Evolutionary conservation across 441 rosid genomes (phyloP).

Genomic region (Brassica hybrid): DNA sequence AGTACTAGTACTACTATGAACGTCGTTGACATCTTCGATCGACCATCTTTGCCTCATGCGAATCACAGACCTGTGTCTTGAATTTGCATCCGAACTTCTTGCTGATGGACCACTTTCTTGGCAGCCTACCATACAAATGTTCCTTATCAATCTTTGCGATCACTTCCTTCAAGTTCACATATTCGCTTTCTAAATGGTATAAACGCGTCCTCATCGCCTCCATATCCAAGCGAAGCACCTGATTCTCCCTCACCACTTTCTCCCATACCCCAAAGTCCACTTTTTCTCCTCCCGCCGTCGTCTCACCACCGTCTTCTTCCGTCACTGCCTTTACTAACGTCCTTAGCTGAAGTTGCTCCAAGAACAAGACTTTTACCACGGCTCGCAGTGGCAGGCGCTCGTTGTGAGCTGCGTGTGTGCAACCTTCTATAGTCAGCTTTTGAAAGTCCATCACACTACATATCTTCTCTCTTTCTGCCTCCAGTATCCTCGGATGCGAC

Average conservation of each 20-base stretch:
- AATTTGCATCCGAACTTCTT: conserved; percentile 75
- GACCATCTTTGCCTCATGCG: conserved; percentile 59
- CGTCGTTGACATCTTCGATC: conserved; percentile 30
- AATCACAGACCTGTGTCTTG: conserved; percentile 77
- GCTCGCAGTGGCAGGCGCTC: conserved; percentile 65
- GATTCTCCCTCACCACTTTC: conserved; percentile 74
- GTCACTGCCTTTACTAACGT: conserved; percentile 42
- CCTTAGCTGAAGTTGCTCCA: conserved; percentile 66
- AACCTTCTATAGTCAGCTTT: conserved; percentile 62
- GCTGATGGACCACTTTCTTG: conserved; percentile 50
- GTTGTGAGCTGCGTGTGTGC: conserved; percentile 77
- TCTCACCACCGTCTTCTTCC: conserved; percentile 36
- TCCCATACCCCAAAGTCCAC: conserved; percentile 54
- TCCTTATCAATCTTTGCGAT: conserved; percentile 62
- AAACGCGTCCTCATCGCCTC: conserved; percentile 88
- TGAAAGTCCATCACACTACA: conserved; percentile 57
- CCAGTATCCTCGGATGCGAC: conserved; percentile 64
- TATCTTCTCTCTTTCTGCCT: conserved; percentile 57
- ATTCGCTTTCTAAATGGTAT: conserved; percentile 74
- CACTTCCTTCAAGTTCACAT: conserved; percentile 71
- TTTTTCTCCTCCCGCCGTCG: not conserved
- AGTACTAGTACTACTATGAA: not conserved
- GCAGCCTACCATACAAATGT: conserved; percentile 30
- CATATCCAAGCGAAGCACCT: conserved; percentile 77
- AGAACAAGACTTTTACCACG: conserved; percentile 62